Evolutionary conservation across 2,329 filamentous ascomycete species (phyloP).

Genomic region (Tolypocladium guangdongense): DNA sequence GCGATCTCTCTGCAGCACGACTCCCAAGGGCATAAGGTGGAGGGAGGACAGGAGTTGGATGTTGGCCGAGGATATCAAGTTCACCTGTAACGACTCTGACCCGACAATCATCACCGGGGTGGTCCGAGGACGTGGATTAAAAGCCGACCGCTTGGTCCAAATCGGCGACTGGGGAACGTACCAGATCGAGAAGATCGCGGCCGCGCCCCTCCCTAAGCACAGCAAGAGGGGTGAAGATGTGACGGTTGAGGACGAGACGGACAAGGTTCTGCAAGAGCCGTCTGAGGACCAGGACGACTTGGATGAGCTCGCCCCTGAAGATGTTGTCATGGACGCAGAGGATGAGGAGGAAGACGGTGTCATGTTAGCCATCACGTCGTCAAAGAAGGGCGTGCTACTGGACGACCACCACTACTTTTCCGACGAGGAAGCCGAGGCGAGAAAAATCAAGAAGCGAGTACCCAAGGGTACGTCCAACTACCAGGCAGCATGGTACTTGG

Average conservation of each 20-base stretch:
- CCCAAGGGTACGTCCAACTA: slow-evolving; percentile 90
- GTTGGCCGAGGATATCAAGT: slow-evolving; percentile 72
- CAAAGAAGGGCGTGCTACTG: slow-evolving; percentile 77
- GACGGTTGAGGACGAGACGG: slow-evolving; percentile 45
- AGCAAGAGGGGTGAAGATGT: slow-evolving; percentile 56
- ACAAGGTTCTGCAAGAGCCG: slow-evolving; percentile 57
- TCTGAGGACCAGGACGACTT: slow-evolving; percentile 75
- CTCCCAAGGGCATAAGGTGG: slow-evolving; percentile 91
- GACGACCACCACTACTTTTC: slow-evolving; percentile 98
- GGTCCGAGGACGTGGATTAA: slow-evolving; percentile 74
- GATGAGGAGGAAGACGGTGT: slow-evolving; percentile 47
- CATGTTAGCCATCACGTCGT: slow-evolving; percentile 24
- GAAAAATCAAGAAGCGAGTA: slow-evolving; percentile 54
- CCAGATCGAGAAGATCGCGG: slow-evolving; percentile 80
- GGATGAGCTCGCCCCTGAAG: slow-evolving; percentile 76
- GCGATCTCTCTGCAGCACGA: slow-evolving; percentile 80
- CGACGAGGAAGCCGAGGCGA: slow-evolving; percentile 60
- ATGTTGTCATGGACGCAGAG: slow-evolving; percentile 54
- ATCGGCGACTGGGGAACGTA: slow-evolving; percentile 91
- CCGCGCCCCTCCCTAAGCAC: slow-evolving; percentile 55
- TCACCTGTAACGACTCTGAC: slow-evolving; percentile 49
- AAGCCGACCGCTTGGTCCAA: slow-evolving; percentile 82
- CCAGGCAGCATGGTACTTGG: slow-evolving; percentile 87
- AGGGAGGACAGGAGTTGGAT: slow-evolving; percentile 94
- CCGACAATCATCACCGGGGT: slow-evolving; percentile 71